Conservation (phyloP, 2,329 filamentous ascomycete genomes). For the Cordyceps cicadae region DNA sequence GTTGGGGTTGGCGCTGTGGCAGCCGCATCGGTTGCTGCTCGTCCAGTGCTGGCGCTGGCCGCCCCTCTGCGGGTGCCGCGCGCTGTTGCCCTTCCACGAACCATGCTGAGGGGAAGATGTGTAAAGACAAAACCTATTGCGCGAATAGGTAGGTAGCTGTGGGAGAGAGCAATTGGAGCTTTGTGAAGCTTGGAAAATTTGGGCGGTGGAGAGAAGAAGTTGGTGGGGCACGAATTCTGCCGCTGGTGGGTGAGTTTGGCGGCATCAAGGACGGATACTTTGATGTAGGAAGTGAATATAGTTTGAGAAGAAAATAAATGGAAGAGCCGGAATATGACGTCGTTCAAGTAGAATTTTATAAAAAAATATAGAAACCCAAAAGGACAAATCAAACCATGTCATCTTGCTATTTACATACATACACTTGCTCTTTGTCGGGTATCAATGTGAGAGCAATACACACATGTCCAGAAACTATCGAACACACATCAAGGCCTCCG, state of each 20-base stretch:
- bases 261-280: background rate
- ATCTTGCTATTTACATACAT: background rate
- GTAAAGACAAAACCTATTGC: background rate
- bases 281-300: no score
- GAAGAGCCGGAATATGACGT: no score
- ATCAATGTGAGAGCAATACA: background rate
- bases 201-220: conserved; percentile 18
- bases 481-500: conserved; percentile 72
- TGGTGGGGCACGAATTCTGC: conserved; percentile 30
- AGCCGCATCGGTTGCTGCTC: conserved; percentile 15
- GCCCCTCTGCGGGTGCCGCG: conserved; percentile 26
- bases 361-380: background rate
- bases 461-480: conserved; percentile 29
- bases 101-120: conserved; percentile 19
- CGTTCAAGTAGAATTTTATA: background rate
- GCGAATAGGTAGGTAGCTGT: background rate
- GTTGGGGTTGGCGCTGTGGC: conserved; percentile 11
- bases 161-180: conserved; percentile 14
- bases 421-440: background rate
- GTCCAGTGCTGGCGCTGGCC: conserved; percentile 19
- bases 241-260: conserved; percentile 7
- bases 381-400: background rate
- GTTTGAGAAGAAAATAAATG: no score
- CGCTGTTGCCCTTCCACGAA: conserved; percentile 24
- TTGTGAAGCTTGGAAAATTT: conserved; percentile 21